Conservation (phyloP, 192 early-diverging fungal species). For the Umbelopsis isabellina region DNA sequence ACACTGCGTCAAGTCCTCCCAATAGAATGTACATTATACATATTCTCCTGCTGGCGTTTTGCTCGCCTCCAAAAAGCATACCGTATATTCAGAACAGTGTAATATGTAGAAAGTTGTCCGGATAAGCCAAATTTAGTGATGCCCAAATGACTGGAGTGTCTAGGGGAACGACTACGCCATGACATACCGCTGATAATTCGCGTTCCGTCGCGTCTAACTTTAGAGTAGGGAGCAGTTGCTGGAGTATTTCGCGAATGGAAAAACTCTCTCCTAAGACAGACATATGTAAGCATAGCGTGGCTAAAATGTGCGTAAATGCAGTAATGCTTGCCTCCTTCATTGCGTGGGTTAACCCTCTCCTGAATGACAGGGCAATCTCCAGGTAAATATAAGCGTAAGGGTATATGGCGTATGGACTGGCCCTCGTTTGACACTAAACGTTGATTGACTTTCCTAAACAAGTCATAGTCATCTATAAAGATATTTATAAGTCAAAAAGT, state of each 20-base stretch:
- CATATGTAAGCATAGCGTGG: constrained; percentile 28
- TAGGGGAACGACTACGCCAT: constrained; percentile 71
- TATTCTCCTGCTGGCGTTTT: not conserved
- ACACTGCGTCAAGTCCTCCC: not conserved
- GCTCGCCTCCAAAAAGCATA: not conserved
- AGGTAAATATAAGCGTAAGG: constrained; percentile 63
- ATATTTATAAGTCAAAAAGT: not conserved
- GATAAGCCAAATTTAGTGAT: constrained; percentile 72
- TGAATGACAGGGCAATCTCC: constrained; percentile 64
- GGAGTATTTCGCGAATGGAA: constrained; percentile 51
- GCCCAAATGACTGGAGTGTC: constrained; percentile 79
- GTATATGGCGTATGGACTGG: constrained; percentile 52
- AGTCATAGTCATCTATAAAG: constrained; percentile 50
- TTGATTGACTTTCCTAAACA: constrained; percentile 69
- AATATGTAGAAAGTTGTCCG: constrained; percentile 86
- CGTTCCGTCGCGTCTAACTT: constrained; percentile 43
- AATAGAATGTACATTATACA: constrained; percentile 24
- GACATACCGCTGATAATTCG: constrained; percentile 60
- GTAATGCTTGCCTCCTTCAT: constrained; percentile 46
- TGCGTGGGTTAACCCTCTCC: constrained; percentile 54
- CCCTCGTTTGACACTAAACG: constrained; percentile 52
- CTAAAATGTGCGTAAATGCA: not conserved
- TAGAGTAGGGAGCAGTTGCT: constrained; percentile 50
- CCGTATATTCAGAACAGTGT: constrained; percentile 1
- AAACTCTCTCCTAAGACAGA: constrained; percentile 37